Conservation (phyloP, 805 yeast genomes). For the Saccharomycopsis amapae region DNA sequence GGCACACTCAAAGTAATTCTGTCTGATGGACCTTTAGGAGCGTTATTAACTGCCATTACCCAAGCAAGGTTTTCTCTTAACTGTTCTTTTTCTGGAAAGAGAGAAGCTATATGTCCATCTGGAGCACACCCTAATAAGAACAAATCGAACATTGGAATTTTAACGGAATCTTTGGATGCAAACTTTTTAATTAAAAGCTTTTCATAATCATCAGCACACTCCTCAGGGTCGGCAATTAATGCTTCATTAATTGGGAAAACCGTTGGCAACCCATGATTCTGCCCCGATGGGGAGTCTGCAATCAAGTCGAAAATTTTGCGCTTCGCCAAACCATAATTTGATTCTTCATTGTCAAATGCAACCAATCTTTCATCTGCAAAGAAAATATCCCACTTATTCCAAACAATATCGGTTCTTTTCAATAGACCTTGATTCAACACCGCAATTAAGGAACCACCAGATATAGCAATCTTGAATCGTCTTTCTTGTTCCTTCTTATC, state of each 20-base stretch:
- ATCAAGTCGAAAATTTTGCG: constrained; percentile 71
- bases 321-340: constrained; percentile 79
- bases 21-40: constrained; percentile 81
- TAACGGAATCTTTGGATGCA: constrained; percentile 94
- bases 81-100: constrained; percentile 87
- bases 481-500: constrained; percentile 51
- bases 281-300: constrained; percentile 31
- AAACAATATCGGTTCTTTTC: constrained; percentile 64
- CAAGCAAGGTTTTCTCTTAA: constrained; percentile 87
- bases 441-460: constrained; percentile 88
- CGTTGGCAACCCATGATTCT: constrained; percentile 44
- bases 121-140: constrained; percentile 95
- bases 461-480: constrained; percentile 82
- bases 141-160: constrained; percentile 89
- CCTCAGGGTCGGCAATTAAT: constrained; percentile 72
- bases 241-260: constrained; percentile 79
- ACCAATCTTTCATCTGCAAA: constrained; percentile 91
- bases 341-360: constrained; percentile 72
- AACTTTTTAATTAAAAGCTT: constrained; percentile 78
- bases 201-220: constrained; percentile 91
- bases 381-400: constrained; percentile 75
- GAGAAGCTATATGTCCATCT: constrained; percentile 96
- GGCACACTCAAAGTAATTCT: constrained; percentile 91
- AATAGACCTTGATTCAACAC: constrained; percentile 83
- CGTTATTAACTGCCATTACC: constrained; percentile 88